Base-by-base conservation (phyloP, 768 basidiomycete genomes). In the Kwoniella dendrophila region DNA sequence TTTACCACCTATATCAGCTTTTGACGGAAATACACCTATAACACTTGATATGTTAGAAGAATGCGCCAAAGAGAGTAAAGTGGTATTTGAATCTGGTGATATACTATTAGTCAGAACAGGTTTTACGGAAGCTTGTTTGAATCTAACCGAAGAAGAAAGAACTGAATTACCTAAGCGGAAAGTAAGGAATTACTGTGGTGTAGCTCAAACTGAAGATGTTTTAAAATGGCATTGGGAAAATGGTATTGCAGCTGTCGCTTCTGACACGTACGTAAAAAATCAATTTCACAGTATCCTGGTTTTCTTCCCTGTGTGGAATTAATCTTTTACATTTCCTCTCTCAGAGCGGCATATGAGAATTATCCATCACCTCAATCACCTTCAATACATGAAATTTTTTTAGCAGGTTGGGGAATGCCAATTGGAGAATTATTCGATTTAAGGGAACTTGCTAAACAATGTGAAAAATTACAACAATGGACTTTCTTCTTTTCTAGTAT, bases 351-450 rank as follows among this genome's bases (percentile, higher is more conserved):
- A 22, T 68, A 69, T 36, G 68, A 68, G 41, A 41, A 47, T 12
- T 62, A 54, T 26, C 67, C 67, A 10, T 52, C 63, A n/a, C 59
- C 54, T 18, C n/a, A 11, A 16, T 20, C 29, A 16, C 51, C 51
- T 10, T 53, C 51, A 10, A 56, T 44, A 22, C 70, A 71, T 45
- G 61, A 68, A 30, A 59, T 68, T 12, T 66, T 71, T 47, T 40
- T 71, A n/a, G 63, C 60, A 11, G 67, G 66, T 6, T 68, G 63
- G 66, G 70, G 70, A 3, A 52, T 71, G 56, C 66, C 67, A 10
- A 71, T 71, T 33, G 70, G 70, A 7, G 70, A 71, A 52, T 34
- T 68, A 16, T 68, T 71, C 48, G 67, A 68, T 41, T 55, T 71
- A 4, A 48, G 67, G 2, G 62, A 63, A 47, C 52, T 71, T 7